Conservation (phyloP, 78 protist species). For the Dictyostelium discoideum region dicty_2.7 NC_007090.3:709001-709500, state of each 20-base stretch:
- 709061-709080: background rate
- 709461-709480: conserved; percentile 11
- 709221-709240: background rate
- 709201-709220: background rate
- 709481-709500: background rate
- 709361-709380: background rate
- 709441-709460: conserved; percentile 14
- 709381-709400: background rate
- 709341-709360: background rate
- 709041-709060: background rate
- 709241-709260: background rate
- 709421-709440: background rate
- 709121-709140: too few relatives aligned
- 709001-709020: background rate
- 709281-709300: background rate
- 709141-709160: background rate
- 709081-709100: too few relatives aligned
- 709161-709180: background rate
- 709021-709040: background rate
- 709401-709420: background rate
- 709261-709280: background rate
- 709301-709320: background rate
- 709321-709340: background rate
- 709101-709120: background rate
- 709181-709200: background rate